Evolutionary conservation across 2,329 filamentous ascomycete genomes (phyloP), one percentile per base, ranked within the genome.

Genomic region (Scedosporium boydii): DNA sequence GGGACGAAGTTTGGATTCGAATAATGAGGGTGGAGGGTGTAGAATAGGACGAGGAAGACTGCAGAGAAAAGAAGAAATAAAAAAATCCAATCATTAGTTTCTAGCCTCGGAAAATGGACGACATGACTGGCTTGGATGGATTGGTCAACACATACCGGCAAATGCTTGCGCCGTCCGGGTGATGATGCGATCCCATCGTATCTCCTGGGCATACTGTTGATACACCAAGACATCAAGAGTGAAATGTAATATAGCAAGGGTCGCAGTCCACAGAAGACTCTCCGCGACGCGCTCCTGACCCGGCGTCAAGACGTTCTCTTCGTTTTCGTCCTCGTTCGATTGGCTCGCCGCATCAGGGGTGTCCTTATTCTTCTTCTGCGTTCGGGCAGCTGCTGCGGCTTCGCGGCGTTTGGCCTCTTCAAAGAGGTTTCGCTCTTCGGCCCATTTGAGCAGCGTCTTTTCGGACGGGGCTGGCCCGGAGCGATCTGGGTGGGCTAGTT

Each of bases 141-240:
- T 18, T 9, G 51, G n/a, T 6, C 26, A 57, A 5, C 59, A 66
- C 76, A 64, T 75, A 87, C 85, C 77, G 27, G 78, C 68, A 68
- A 83, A 79, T 0, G 84, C 82, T 48, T 78, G 79, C 1, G 74
- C 69, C 1, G 85, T 79, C 57, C 88, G 80, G 59, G 70, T 69
- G 12, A 79, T 67, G 2, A 91, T 80, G 26, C 77, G 73, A 1
- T 69, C 63, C 86, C 87, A 91, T 3, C 80, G 71, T 2, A 92
- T 79, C 2, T 85, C 80, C 65, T 86, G 79, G n/a, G 85, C 84
- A 69, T 91, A 95, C 73, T 95, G 90, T 67, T 87, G 82, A 71
- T 91, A 88, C 23, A 92, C 89, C 10, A 95, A 78, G 44, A 92
- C 86, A 70, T 93, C 90, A 60, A 95, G 80, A 0, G 88, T 91